phyloP scores from a whole-genome alignment of 768 basidiomycete species.

The Mycena filopes region DNA sequence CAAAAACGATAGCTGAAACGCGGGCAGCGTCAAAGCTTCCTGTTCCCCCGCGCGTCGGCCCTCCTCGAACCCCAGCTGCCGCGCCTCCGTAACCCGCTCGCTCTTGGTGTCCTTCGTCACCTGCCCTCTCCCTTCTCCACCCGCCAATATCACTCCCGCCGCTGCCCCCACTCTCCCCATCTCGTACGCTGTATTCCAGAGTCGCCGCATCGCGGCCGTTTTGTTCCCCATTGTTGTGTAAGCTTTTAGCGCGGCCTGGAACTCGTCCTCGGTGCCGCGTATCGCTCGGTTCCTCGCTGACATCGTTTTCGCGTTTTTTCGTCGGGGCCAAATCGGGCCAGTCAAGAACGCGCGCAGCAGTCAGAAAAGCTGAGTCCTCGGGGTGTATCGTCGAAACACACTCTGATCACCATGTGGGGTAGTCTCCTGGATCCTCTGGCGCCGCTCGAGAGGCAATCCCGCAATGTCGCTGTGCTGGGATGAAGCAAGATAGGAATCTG shows the following conservation, averaged over 20 bases:
- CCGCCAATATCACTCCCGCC: background rate
- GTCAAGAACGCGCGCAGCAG: background rate
- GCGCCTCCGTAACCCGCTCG: too few relatives aligned
- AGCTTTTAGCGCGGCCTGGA: background rate
- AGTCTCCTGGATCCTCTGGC: too few relatives aligned
- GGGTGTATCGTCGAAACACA: background rate
- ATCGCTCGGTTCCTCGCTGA: background rate
- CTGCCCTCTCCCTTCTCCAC: too few relatives aligned
- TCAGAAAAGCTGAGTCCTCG: background rate
- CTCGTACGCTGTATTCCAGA: background rate
- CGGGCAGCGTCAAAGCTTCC: too few relatives aligned
- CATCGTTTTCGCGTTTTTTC: slow-evolving; percentile 10
- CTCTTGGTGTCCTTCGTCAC: too few relatives aligned
- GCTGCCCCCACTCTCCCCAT: background rate
- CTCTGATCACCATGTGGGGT: background rate
- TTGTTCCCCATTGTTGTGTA: background rate
- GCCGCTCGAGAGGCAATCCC: too few relatives aligned
- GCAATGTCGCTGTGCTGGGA: too few relatives aligned
- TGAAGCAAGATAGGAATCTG: too few relatives aligned
- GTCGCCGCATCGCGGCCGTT: background rate
- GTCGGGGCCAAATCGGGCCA: slow-evolving; percentile 11
- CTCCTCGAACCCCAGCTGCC: too few relatives aligned
- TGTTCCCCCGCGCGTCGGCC: too few relatives aligned
- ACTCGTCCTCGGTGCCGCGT: background rate
- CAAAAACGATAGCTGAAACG: background rate